Percentiles rank a stretch among this genome's conserved stretches.
phyloP scores from a whole-genome alignment of 208 protist genomes.

The Trypanosoma theileri region DNA sequence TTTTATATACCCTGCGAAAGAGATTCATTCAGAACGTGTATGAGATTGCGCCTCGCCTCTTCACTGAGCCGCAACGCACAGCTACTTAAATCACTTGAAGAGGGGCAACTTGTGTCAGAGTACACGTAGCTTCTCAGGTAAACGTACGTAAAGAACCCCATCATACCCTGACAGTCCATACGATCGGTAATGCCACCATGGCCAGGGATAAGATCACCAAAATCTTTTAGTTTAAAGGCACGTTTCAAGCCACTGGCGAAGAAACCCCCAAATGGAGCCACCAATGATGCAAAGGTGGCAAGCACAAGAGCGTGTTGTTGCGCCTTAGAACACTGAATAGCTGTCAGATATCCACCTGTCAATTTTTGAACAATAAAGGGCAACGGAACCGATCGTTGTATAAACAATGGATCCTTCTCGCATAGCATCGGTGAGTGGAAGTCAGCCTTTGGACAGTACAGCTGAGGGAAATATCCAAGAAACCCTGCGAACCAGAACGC shows the following conservation, averaged over 20 bases:
- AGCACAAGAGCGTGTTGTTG: slow-evolving; percentile 95
- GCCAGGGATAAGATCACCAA: slow-evolving; percentile 97
- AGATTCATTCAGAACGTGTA: slow-evolving; percentile 39
- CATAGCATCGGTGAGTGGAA: slow-evolving; percentile 64
- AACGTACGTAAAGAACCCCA: slow-evolving; percentile 92
- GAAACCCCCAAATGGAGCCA: slow-evolving; percentile 98
- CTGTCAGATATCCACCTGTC: slow-evolving; percentile 40
- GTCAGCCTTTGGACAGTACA: slow-evolving; percentile 85
- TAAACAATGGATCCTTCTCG: slow-evolving; percentile 70
- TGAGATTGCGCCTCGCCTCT: slow-evolving; percentile 36
- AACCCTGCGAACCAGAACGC: slow-evolving; percentile 91
- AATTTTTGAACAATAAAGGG: slow-evolving; percentile 58
- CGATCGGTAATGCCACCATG: slow-evolving; percentile 98
- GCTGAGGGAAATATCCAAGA: slow-evolving; percentile 78
- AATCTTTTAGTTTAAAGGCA: slow-evolving; percentile 98
- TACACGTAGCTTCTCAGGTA: slow-evolving; percentile 84
- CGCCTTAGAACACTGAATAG: slow-evolving; percentile 63
- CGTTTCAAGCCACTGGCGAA: slow-evolving; percentile 98
- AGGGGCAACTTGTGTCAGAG: slow-evolving; percentile 47
- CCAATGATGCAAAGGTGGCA: slow-evolving; percentile 94
- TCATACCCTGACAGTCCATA: slow-evolving; percentile 98
- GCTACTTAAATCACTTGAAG: slow-evolving; percentile 40
- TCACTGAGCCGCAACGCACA: slow-evolving; percentile 50
- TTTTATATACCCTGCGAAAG: slow-evolving; percentile 14
- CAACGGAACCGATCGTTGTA: slow-evolving; percentile 56